Base-by-base conservation (phyloP, 2,329 filamentous ascomycete genomes). In the Torrubiella hemipterigena region DNA sequence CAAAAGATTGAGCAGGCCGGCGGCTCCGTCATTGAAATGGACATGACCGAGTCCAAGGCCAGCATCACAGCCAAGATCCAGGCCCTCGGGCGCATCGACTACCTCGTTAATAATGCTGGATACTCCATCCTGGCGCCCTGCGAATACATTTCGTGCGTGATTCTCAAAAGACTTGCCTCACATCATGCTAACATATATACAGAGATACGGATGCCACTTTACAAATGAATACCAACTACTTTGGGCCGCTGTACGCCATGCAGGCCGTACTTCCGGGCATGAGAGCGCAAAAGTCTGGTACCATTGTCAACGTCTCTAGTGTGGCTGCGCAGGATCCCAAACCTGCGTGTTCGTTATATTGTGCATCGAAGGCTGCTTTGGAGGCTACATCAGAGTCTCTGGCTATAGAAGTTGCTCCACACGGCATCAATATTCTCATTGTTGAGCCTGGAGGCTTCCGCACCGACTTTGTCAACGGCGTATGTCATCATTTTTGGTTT, bases 81-180 rank as follows among this genome's bases (percentile, higher is more conserved):
- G 6, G 47, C 42, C 5, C 44, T 18, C 49, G 54, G 19, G 38
- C 30, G 45, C 2, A 57, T 73, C 23, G 67, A 73, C 27, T 54
- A 68, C 4, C 47, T 73, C 5, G 56, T 71, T 25, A 72, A 71
- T 40, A 66, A 67, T 35, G 66, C 68, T 3, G 68, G 60, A 3
- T 59, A 51, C 31, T 55, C 53, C 10, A 45, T 63, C 7, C 44
- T 58, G n/a, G 55, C 52, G 2, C 44, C 53, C 3, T 39, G 57
- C 1, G 65, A 69, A 42, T 37, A 41, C 1, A 51, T 55, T 31
- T 53, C 44, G 14, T 45, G 35, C 30, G 42, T 38, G 16, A 15
- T 12, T 11, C 4, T 17, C 8, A 15, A 33, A 15, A 7, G 25
- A 27, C 7, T 27, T 7, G 8, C 18, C 4, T 7, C 6, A 12